A percentile compares a stretch with the other conserved stretches of the same genome.
Conservation (phyloP, 331 rosid species). For the Telfairia occidentalis region DNA sequence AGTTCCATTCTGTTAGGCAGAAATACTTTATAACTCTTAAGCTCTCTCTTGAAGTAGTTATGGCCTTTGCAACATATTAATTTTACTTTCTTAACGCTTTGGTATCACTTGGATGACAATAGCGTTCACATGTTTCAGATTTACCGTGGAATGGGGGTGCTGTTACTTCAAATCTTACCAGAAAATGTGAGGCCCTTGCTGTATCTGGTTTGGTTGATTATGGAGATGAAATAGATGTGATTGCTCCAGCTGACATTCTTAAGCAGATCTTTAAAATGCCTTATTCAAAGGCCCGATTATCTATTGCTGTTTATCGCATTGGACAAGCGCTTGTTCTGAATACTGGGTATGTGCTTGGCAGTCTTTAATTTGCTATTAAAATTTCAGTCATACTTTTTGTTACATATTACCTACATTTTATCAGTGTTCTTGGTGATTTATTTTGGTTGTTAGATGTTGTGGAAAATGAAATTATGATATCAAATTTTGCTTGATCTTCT, state of each 20-base stretch:
- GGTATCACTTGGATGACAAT: slow-evolving; percentile 10
- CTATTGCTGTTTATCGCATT: slow-evolving; percentile 79
- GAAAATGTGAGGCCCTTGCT: slow-evolving; percentile 86
- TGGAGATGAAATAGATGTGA: slow-evolving; percentile 91
- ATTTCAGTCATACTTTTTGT: background rate
- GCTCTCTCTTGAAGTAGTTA: background rate
- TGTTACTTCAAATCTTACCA: slow-evolving; percentile 58
- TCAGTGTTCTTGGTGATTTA: background rate
- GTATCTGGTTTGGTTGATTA: slow-evolving; percentile 82
- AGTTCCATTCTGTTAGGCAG: background rate
- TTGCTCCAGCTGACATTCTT: slow-evolving; percentile 85
- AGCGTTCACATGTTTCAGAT: slow-evolving; percentile 32
- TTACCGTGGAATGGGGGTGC: slow-evolving; percentile 72
- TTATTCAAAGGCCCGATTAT: slow-evolving; percentile 82
- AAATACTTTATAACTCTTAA: background rate
- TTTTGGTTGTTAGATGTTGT: background rate
- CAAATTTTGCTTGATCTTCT: slow-evolving; percentile 2
- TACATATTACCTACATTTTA: background rate
- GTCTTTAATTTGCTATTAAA: background rate
- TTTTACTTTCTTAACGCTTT: slow-evolving; percentile 8
- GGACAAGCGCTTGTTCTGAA: slow-evolving; percentile 84
- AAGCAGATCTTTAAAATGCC: slow-evolving; percentile 97
- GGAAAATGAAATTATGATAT: background rate
- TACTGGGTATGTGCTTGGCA: slow-evolving; percentile 50
- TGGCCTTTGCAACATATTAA: background rate